Conservation (phyloP, 2,329 filamentous ascomycete species). For the Fusarium begoniae region DNA sequence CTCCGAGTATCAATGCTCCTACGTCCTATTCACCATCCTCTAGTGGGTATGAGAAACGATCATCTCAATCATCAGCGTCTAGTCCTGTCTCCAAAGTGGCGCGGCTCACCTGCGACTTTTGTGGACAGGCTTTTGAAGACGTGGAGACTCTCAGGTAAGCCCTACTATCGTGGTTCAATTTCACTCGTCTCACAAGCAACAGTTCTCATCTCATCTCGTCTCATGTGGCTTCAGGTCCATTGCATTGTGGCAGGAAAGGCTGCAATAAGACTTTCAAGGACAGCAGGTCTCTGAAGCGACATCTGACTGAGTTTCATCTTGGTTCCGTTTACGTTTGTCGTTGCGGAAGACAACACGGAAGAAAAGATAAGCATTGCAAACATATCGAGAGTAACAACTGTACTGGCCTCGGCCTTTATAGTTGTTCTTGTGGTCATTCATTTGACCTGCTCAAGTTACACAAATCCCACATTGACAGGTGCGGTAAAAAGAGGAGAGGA, state of each 20-base stretch:
- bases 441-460: fast-evolving
- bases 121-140: fast-evolving
- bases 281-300: background rate
- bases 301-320: background rate
- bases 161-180: fast-evolving
- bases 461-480: background rate
- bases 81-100: background rate
- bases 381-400: background rate
- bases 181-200: background rate
- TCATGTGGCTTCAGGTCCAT: background rate
- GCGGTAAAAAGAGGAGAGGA: background rate
- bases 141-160: background rate
- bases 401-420: background rate
- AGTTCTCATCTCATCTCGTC: background rate
- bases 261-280: background rate
- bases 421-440: background rate
- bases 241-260: background rate
- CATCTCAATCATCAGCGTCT: background rate
- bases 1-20: background rate
- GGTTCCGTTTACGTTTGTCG: background rate
- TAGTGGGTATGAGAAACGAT: fast-evolving
- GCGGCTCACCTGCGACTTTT: background rate
- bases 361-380: background rate
- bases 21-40: background rate
- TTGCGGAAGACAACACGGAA: background rate